Evolutionary conservation across 495 filamentous ascomycete genomes (phyloP), one percentile per base, ranked within the genome.

Genomic region (Lasiosphaeria hispida): DNA sequence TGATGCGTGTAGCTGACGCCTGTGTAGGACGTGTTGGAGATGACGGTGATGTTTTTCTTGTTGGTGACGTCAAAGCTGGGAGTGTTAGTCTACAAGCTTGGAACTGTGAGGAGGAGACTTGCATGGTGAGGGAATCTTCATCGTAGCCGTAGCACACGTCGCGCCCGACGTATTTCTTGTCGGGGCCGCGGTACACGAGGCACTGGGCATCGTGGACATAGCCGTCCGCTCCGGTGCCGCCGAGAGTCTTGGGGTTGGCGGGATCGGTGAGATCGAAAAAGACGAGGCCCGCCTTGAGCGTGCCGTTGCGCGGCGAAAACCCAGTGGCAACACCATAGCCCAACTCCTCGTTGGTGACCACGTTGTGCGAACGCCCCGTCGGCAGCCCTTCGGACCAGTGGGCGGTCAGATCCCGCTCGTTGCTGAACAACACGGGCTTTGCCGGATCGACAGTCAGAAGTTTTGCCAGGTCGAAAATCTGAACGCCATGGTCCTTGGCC

Each of bases 131-230:
- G 5, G 70, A 69, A 37, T 75, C 72, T 53, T 75, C 72, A 55
- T 84, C 82, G 58, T 81, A 85, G 14, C 75, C 78, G 55, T 81
- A 84, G 65, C 82, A 85, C 62, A 84, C 77, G 48, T 85, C 82
- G 10, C 61, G 66, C 8, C 79, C 81, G 3, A 54, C 14, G 61
- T 78, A 84, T 55, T 73, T 70, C 13, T 55, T 66, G 57, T 84
- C 79, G 1, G 82, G 82, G 0, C 82, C 82, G 0, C 72, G 67
- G 64, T 84, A 85, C 15, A 78, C 62, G 5, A 85, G 57, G 59
- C 81, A 84, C 60, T 84, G 81, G 0, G 79, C 80, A 44, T 83
- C 80, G 44, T 83, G 80, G 13, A 83, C 80, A 49, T 83, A 83
- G 3, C 80, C 80, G 49, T 82, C 80, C 8, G 63, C 59, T 0